phyloP scores from a whole-genome alignment of 441 rosid genomes.

The Gossypium gossypioides region DNA sequence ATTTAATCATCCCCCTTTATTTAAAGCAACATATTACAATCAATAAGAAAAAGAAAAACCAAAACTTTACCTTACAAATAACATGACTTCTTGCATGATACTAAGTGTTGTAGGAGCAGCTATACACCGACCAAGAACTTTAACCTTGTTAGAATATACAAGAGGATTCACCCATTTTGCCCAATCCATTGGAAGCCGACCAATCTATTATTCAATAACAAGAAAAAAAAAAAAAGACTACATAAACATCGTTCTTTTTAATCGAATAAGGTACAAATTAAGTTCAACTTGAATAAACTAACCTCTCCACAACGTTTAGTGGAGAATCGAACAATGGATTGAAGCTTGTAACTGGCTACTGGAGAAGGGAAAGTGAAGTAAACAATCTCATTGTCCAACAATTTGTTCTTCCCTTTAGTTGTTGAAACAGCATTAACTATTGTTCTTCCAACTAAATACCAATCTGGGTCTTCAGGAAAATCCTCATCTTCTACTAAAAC shows the following conservation, averaged over 20 bases:
- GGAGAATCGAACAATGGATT: constrained; percentile 52
- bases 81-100: constrained; percentile 45
- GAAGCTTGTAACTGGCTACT: constrained; percentile 15
- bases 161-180: constrained; percentile 47
- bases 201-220: constrained; percentile 30
- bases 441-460: constrained; percentile 50
- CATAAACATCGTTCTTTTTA: background rate
- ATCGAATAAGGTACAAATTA: background rate
- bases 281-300: background rate
- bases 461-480: constrained; percentile 39
- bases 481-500: constrained; percentile 37
- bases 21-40: background rate
- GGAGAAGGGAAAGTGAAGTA: constrained; percentile 31
- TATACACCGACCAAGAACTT: constrained; percentile 44
- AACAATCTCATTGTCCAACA: constrained; percentile 46
- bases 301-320: constrained; percentile 58
- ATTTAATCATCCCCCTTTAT: background rate
- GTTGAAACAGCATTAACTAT: constrained; percentile 47
- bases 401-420: constrained; percentile 44
- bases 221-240: background rate
- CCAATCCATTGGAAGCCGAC: constrained; percentile 70
- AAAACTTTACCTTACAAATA: constrained; percentile 46
- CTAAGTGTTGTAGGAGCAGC: constrained; percentile 40
- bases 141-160: constrained; percentile 36
- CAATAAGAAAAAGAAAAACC: background rate